These are phyloP conservation scores for Thuja plicata DNA, from an alignment of 83 land plant species.

Conservation along the genomic window DNA sequence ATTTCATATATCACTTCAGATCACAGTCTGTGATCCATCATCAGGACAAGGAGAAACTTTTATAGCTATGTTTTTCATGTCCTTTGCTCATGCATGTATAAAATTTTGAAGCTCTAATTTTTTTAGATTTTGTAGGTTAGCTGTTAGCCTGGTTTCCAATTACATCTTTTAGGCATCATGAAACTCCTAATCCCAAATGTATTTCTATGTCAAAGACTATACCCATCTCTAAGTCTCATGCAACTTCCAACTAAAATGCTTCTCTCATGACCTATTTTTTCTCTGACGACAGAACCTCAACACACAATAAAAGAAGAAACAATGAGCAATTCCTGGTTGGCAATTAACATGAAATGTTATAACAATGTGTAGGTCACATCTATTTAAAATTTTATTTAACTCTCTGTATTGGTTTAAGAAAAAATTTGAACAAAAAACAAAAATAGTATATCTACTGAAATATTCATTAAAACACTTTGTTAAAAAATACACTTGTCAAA, in stretches of 20 bases:
- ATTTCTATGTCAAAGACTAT: too few species aligned
- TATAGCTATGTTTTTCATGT: too few species aligned
- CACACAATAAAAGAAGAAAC: not conserved
- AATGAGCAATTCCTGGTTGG: not conserved
- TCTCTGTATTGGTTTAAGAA: not conserved
- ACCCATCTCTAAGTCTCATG: not conserved
- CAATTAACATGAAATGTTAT: not conserved
- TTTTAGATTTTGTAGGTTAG: too few species aligned
- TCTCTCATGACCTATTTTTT: not conserved
- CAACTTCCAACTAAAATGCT: slow-evolving; percentile 4
- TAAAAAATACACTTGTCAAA: not conserved
- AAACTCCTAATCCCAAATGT: not conserved
- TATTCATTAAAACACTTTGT: not conserved
- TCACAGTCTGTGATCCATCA: too few species aligned
- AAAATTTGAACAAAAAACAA: not conserved
- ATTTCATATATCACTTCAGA: too few species aligned
- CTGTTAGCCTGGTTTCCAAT: too few species aligned
- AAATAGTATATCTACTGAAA: not conserved
- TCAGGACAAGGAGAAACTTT: too few species aligned
- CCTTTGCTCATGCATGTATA: too few species aligned
- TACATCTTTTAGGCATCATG: not conserved
- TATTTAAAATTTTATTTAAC: not conserved
- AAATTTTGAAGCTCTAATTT: too few species aligned
- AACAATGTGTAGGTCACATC: not conserved
- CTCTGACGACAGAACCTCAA: not conserved